A percentile compares a stretch with the other conserved stretches of the same genome.
phyloP scores from a whole-genome alignment of 2,329 filamentous ascomycete species.

The Tolypocladium paradoxum region DNA sequence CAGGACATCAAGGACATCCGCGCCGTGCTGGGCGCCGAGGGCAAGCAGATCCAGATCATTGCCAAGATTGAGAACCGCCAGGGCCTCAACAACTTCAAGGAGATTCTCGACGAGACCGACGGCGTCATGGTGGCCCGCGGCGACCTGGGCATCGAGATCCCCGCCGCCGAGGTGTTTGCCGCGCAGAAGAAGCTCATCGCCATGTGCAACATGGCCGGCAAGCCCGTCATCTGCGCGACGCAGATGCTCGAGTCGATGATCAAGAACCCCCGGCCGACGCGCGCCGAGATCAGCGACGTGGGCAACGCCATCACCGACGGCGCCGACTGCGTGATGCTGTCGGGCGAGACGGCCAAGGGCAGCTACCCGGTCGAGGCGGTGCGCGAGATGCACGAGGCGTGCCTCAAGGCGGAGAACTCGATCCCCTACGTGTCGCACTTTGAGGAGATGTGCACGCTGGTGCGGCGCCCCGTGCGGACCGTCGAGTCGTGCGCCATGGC shows the following conservation, averaged over 20 bases:
- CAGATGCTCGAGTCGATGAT: slow-evolving; percentile 99
- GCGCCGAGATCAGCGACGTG: slow-evolving; percentile 96
- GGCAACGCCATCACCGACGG: slow-evolving; percentile 97
- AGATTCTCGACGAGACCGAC: slow-evolving; percentile 92
- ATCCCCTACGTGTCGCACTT: slow-evolving; percentile 96
- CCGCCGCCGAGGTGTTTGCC: slow-evolving; percentile 95
- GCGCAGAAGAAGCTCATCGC: slow-evolving; percentile 99
- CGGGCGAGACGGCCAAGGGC: slow-evolving; percentile 97
- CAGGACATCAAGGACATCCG: slow-evolving; percentile 92
- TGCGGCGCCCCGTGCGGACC: slow-evolving; percentile 73
- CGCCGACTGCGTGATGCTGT: slow-evolving; percentile 99
- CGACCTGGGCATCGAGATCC: slow-evolving; percentile 93
- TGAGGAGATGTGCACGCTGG: slow-evolving; percentile 81
- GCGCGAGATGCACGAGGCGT: slow-evolving; percentile 96
- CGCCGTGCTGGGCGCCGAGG: slow-evolving; percentile 78
- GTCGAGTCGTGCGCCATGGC: slow-evolving; percentile 96
- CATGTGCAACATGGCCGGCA: slow-evolving; percentile 99
- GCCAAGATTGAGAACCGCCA: slow-evolving; percentile 99
- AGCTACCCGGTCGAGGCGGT: slow-evolving; percentile 88
- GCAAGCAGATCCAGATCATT: slow-evolving; percentile 97
- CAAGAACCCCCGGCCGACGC: slow-evolving; percentile 96
- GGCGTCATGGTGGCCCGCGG: slow-evolving; percentile 99
- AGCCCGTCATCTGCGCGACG: slow-evolving; percentile 96
- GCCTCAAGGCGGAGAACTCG: slow-evolving; percentile 90
- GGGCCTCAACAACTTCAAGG: slow-evolving; percentile 98